Evolutionary conservation across 139 green algal genomes (phyloP), one percentile per base, ranked within the genome.

Genomic region (Haematococcus sp.): DNA sequence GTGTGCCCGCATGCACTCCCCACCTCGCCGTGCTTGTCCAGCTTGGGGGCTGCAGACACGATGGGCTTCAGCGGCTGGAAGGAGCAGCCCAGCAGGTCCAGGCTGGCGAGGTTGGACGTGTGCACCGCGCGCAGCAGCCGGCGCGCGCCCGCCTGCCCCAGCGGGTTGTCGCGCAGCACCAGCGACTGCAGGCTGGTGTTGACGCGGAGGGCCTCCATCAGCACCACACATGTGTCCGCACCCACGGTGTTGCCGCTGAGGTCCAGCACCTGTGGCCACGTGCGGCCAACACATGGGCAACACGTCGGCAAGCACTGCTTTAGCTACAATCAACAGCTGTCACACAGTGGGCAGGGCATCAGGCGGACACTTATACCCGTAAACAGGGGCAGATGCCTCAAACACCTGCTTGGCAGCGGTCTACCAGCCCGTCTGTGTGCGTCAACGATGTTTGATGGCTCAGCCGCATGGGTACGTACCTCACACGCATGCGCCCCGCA

Each of bases 41-140:
- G 40, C 40, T 49, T 49, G 40, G 40, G 40, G 40, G 40, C 7
- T 11, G 40, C 40, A 49, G 40, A 7, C 40, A 49, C 7, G 11
- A 49, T 49, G 11, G 40, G 40, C 40, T 49, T 49, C 40, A 49
- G 11, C 40, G 40, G 40, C 40, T 65, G 30, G 58, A 65, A 65
- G 58, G 65, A 68, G 34, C 71, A 70, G 11, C 71, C 63, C 70
- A 81, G 35, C 60, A 81, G 30, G 28, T 70, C 63, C 3, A 81
- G 58, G 25, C 58, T 33, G n/a, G 20, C 58, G n/a, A 65, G 58
- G 58, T 58, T 32, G 58, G 23, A 52, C 9, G 17, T 27, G 43
- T 86, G 72, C 19, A 78, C 61, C 20, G 80, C 80, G 27, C 76
- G 66, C 72, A 86, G 76, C 68, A 86, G 68, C 49, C 74, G 79